phyloP scores from a whole-genome alignment of 768 basidiomycete species.

The Saitozyma sp. region DNA sequence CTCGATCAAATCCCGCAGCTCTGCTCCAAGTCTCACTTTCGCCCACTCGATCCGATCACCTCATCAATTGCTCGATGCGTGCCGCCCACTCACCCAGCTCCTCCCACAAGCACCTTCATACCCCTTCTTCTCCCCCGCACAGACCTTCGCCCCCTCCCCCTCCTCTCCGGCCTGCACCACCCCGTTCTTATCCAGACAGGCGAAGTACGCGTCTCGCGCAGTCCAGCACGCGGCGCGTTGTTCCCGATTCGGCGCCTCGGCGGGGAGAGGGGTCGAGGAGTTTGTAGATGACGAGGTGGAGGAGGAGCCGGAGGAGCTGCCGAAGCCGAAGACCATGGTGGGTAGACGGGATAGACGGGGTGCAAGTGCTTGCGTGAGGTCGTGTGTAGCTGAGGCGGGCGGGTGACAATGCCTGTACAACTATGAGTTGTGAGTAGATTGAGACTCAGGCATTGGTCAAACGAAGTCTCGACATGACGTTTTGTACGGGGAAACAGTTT shows the following conservation, averaged over 20 bases:
- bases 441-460: background rate
- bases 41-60: too few species aligned
- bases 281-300: constrained; percentile 29
- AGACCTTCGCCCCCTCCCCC: constrained; percentile 51
- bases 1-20: too few species aligned
- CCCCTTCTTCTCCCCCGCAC: constrained; percentile 59
- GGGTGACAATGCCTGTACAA: background rate
- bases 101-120: constrained; percentile 62
- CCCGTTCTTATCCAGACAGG: constrained; percentile 70
- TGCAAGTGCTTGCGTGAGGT: too few species aligned
- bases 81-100: constrained; percentile 50
- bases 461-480: too few species aligned
- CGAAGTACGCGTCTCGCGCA: constrained; percentile 75
- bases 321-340: constrained; percentile 30
- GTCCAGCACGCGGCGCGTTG: constrained; percentile 85
- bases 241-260: constrained; percentile 57
- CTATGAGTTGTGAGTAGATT: background rate
- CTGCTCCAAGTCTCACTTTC: background rate
- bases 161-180: constrained; percentile 78
- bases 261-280: constrained; percentile 23
- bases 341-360: too few species aligned
- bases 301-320: constrained; percentile 24
- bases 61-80: background rate
- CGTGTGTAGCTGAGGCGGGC: background rate
- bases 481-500: too few species aligned